Evolutionary conservation across 768 basidiomycete species (phyloP), one percentile per base, ranked within the genome.

Genomic region (Mycena chlorophos): DNA sequence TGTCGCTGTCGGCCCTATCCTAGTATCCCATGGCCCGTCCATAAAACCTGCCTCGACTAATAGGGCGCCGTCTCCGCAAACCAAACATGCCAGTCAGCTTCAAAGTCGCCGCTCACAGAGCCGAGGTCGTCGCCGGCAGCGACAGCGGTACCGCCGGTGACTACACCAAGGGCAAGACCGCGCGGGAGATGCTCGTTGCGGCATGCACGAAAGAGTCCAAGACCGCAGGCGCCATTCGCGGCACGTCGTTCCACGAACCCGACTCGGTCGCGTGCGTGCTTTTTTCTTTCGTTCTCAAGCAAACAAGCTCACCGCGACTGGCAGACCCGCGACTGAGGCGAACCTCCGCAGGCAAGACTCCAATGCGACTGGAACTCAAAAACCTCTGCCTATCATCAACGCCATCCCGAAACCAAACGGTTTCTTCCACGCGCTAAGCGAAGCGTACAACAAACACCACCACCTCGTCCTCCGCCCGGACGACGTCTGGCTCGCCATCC

Each of bases 401-500:
- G 2, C 52, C 31, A 10, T 52, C 28, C 54, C 54, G 5, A 34
- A 34, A 20, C 26, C 13, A 25, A 55, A 55, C 4, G 42, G 55
- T 5, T 51, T 56, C 8, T 48, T 51, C 12, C 40, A 20, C 2
- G 51, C 55, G 16, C 14, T 56, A 17, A 28, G 49, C 40, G 49
- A 60, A 29, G 72, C 73, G 0, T 75, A 74, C 54, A 73, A 69
- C 45, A 28, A 65, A 3, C 72, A 75, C 51, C 73, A 69, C 38
- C 61, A 70, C 1, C 68, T 82, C 30, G 65, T 76, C 49, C 61
- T 80, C 23, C 70, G 80, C 8, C 80, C 79, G 5, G 80, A 82
- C 51, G 80, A 82, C 60, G 70, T 81, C 28, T 81, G 80, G 77
- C 63, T 75, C 2, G 72, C 75, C 1, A 77, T 78, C 42, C 57